These are phyloP conservation scores for Debaryomyces sp. DNA, from an alignment of 1,139 yeast genomes.

Conservation along the genomic window DNA sequence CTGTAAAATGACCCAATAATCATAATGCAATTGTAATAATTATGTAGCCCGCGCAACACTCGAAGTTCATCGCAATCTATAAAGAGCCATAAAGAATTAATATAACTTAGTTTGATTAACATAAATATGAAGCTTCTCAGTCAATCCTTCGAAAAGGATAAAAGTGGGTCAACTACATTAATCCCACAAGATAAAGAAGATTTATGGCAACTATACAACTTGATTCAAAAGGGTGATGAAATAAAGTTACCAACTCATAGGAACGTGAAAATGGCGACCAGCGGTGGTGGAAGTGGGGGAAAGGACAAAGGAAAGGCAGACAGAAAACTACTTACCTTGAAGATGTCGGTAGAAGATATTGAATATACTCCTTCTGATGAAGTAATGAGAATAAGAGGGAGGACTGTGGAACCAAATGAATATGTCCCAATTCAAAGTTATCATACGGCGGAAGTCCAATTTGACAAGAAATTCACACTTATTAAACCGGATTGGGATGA, in stretches of 20 bases:
- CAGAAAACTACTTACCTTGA: conserved; percentile 58
- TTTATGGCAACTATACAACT: conserved; percentile 83
- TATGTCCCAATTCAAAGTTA: conserved; percentile 84
- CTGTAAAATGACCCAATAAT: neutral
- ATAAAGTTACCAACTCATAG: conserved; percentile 69
- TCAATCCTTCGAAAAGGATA: conserved; percentile 54
- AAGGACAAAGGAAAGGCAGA: conserved; percentile 53
- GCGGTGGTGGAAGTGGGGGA: conserved; percentile 35
- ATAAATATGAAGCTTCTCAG: conserved; percentile 12
- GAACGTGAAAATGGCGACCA: conserved; percentile 53
- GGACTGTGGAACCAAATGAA: conserved; percentile 70
- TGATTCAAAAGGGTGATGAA: conserved; percentile 75
- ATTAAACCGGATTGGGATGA: conserved; percentile 83
- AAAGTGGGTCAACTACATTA: conserved; percentile 65
- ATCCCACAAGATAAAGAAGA: conserved; percentile 91
- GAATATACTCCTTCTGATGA: conserved; percentile 83
- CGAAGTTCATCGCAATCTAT: conserved; percentile 4
- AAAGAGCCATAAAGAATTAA: neutral
- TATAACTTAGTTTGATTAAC: neutral
- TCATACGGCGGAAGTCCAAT: conserved; percentile 83
- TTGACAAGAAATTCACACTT: conserved; percentile 68
- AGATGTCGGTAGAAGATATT: conserved; percentile 63
- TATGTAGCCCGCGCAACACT: conserved; percentile 5
- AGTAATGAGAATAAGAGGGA: conserved; percentile 78
- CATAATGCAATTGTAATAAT: neutral